These are phyloP conservation scores for Bombardia bombarda DNA, from an alignment of 495 filamentous ascomycete genomes.

Conservation along the genomic window DNA sequence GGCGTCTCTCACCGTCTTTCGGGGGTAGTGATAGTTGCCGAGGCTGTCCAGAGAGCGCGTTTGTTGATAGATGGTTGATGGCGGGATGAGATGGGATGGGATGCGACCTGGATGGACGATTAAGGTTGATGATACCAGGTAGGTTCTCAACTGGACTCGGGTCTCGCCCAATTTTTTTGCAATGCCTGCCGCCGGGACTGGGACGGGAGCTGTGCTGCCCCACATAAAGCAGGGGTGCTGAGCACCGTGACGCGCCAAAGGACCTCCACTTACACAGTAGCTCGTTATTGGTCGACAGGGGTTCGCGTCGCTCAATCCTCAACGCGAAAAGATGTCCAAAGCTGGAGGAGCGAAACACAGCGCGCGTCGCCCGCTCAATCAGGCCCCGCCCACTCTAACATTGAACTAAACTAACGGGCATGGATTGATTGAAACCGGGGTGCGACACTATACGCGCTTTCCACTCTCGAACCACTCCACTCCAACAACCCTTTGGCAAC, in stretches of 20 bases:
- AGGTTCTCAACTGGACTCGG: not conserved
- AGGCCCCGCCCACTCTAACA: constrained; percentile 10
- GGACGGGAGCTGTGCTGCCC: too few relatives aligned
- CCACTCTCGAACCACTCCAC: too few relatives aligned
- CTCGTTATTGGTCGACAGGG: constrained; percentile 6
- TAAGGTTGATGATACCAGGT: not conserved
- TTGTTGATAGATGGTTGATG: not conserved
- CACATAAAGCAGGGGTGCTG: too few relatives aligned
- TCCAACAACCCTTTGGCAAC: too few relatives aligned
- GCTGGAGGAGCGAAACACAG: constrained; percentile 23
- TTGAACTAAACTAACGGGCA: too few relatives aligned
- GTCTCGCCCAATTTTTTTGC: too few relatives aligned
- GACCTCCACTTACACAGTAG: not conserved
- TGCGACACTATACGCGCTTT: too few relatives aligned
- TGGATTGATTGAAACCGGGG: too few relatives aligned
- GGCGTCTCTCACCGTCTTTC: not conserved
- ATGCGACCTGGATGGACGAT: not conserved
- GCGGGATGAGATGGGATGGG: not conserved
- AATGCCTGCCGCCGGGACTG: not conserved
- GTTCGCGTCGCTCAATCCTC: constrained; percentile 6
- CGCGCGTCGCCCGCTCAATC: constrained; percentile 18
- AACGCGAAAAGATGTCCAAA: constrained; percentile 16
- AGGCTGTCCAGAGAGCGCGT: not conserved
- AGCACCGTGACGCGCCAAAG: too few relatives aligned
- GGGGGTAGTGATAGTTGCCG: too few relatives aligned